Evolutionary conservation across 2,329 filamentous ascomycete species (phyloP).

Genomic region (Colletotrichum tanaceti): DNA sequence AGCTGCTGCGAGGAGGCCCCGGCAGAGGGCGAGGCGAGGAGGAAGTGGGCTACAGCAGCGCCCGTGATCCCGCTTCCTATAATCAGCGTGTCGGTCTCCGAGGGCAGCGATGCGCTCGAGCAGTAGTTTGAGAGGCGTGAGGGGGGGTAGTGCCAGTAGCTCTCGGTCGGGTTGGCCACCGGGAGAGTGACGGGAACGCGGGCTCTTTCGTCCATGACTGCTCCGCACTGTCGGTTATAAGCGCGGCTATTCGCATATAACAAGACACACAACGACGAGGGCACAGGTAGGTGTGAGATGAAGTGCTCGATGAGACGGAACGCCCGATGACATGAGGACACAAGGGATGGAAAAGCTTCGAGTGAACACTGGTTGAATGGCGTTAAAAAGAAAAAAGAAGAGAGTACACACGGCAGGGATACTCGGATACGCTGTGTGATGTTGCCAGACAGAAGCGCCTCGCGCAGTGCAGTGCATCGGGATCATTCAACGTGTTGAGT

Average conservation of each 20-base stretch:
- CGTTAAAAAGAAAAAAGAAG: not conserved
- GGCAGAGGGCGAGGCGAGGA: conserved; percentile 40
- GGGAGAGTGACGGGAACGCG: conserved; percentile 47
- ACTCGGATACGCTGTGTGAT: not conserved
- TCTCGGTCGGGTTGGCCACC: conserved; percentile 53
- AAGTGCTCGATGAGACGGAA: not conserved
- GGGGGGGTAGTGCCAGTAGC: conserved; percentile 61
- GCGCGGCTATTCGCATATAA: not conserved
- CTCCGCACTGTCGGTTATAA: not conserved
- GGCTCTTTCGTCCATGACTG: conserved; percentile 31
- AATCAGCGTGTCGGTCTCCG: conserved; percentile 60
- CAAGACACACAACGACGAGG: not conserved
- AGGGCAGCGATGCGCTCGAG: conserved; percentile 46
- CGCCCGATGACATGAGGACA: not conserved
- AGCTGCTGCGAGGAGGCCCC: not conserved
- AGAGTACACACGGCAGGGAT: too few relatives aligned
- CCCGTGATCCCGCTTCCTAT: conserved; percentile 68
- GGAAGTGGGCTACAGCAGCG: conserved; percentile 52
- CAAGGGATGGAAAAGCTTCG: too few relatives aligned
- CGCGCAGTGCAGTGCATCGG: not conserved
- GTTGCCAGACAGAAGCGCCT: not conserved
- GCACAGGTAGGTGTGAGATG: not conserved
- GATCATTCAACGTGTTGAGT: not conserved
- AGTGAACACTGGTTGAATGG: not conserved
- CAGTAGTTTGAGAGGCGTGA: conserved; percentile 47